Evolutionary conservation across 2,329 filamentous ascomycete species (phyloP), one percentile per base, ranked within the genome.

Genomic region (Waltergamsia citrina): DNA sequence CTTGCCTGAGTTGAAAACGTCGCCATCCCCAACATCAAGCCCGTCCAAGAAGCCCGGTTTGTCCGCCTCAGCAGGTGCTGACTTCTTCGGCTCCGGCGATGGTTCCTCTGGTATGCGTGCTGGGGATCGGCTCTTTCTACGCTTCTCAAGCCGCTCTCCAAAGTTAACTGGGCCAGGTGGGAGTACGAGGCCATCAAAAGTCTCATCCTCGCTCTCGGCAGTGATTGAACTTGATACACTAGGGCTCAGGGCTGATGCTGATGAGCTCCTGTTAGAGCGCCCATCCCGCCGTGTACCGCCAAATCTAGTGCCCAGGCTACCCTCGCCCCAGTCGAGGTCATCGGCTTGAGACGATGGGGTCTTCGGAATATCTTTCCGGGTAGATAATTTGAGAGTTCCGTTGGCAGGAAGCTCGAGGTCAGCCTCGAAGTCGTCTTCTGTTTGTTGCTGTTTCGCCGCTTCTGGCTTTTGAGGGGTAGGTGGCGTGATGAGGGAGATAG

Each of bases 281-380:
- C 70, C 73, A 49, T 90, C 85, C 47, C 85, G 78, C 43, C 78
- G 74, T 11, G 86, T 94, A 29, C 90, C 90, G 25, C 84, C 88
- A 59, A 88, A 90, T 37, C 90, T 76, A 29, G 90, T 94, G 25
- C 90, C 87, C 38, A 95, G 68, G 53, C 88, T 95, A 36, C 87
- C 88, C 59, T 96, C 92, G 34, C 83, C 85, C 83, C 90, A 94
- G 51, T 95, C 88, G 45, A 94, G 78, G 41, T 94, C 88, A 34
- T 94, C 85, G 33, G 63, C 61, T 41, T 69, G 71, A 20, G 65
- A 56, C 11, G 69, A 67, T 5, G 79, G 74, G 4, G 77, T 78
- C 48, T 73, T 76, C 15, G 78, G 73, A 23, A 75, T 72, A 23
- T 82, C 74, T 48, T 62, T 67, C 39, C 63, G 66, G 26, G 69